Base-by-base conservation (phyloP, 2,329 filamentous ascomycete species). In the Pseudophaeomoniella oleicola region DNA sequence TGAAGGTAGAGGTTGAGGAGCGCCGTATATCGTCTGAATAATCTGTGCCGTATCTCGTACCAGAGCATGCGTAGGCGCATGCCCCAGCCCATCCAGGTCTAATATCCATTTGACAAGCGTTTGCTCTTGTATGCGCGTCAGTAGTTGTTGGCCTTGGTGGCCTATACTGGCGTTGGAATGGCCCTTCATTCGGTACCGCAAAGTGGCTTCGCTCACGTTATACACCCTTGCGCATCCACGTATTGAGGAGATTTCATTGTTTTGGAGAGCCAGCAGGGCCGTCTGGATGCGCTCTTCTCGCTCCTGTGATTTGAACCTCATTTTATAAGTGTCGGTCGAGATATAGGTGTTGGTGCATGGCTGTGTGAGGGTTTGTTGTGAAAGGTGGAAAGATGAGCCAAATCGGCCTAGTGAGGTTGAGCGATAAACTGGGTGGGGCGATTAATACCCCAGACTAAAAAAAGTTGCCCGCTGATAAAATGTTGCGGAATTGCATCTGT, bases 71-170 rank as follows among this genome's bases (percentile, higher is more conserved):
- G 10, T 42, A 22, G 35, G 38, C 9, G 40, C 3, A 29, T 42
- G 35, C 13, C 38, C 40, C 37, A 34, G n/a, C 3, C 13, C 17
- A 31, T 40, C 38, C 10, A 39, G 34, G 14, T 38, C 36, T 4
- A 40, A 31, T 27, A 42, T 42, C 38, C 32, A 42, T 38, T 19
- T 16, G 19, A 41, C 36, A 30, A 42, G 16, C 15, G 36, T 6
- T 11, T 16, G 6, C 30, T 42, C 38, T 30, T 42, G 38, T 40
- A 13, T 10, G 13, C 19, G 30, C 5, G 35, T 34, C 13, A 42
- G 32, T 12, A 40, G 18, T 32, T 42, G 35, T 32, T 36, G 4
- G 14, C n/a, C 4, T 37, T 38, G 27, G 32, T 36, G 35, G 22
- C 19, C 13, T 5, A 38, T 15, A 10, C 9, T 9, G 6, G 22